Base-by-base conservation (phyloP, 176 grass and related monocot genomes). In the Pontederia paniculata region DNA sequence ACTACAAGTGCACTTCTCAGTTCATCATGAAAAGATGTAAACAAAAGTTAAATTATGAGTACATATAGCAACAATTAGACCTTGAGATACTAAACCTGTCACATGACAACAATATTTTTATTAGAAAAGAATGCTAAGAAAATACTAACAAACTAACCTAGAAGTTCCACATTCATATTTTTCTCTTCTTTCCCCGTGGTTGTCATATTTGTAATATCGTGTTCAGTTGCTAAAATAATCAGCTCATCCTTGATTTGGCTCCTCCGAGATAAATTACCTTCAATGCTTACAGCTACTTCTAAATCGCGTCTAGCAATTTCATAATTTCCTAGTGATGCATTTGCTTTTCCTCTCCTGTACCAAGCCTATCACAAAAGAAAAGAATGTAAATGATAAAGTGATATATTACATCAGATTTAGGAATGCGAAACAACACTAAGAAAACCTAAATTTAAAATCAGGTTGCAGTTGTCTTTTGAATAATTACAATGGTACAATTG, bases 301-400 rank as follows among this genome's bases (percentile, higher is more conserved):
- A 97, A 73, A 77, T 97, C 91, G 89, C 28, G 55, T 64, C 79
- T 41, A 45, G 91, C 62, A 76, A 72, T 70, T 74, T 67, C 69
- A 79, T 89, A 87, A 19, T 81, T 77, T 23, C 54, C 77, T 60
- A 87, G 54, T 0, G 86, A 86, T 55, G 62, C 65, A 55, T 87
- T 90, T 71, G 78, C 64, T 78, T 89, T 97, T 45, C 91, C 91
- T 76, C 83, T 89, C 55, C 86, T 86, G 71, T 97, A 97, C 77
- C 86, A 87, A 58, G 82, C 80, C 91, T 90, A 75, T 73, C 80
- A 74, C 9, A 22, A 61, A 52, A 74, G 47, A 63, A 78, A 44
- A 20, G 54, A 44, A 74, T 28, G 23, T 50, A 50, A 54, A 55
- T 5, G 17, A 37, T 50, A 70, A 68, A 69, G 12, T 13, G 0